Evolutionary conservation across 1,284 basidiomycete genomes (phyloP), one percentile per base, ranked within the genome.

Genomic region (Mixia osmundae): DNA sequence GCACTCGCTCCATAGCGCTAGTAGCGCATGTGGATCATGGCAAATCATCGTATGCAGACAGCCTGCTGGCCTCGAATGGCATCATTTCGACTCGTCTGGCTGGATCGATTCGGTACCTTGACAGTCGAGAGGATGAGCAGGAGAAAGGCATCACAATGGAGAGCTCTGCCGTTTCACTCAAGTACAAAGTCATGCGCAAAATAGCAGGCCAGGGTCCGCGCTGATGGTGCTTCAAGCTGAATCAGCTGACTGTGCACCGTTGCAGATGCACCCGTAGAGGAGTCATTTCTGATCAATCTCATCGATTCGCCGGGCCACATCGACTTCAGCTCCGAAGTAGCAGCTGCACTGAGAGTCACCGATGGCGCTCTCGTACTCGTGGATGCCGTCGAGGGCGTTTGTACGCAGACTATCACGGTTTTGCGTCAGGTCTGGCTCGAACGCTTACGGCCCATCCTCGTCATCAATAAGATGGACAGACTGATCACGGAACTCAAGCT

Each of bases 261-360:
- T 4, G 7, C 32, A 33, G 51, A 72, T 68, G 57, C 56, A 62
- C 58, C 55, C 53, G 57, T 43, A 56, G 61, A 38, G 69, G 44
- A 65, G 56, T 71, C 68, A 15, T 87, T 75, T 56, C 66, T 72
- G 37, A 67, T 87, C 47, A 95, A 95, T 55, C 76, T 97, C 64
- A 89, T 97, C 49, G 91, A 99, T 57, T 97, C 91, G 1, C 91
- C 91, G 3, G 91, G 91, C 3, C 91, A 99, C 59, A 87, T 97
- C 28, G 91, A 97, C 58, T 99, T 99, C 48, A 89, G 85, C 0
- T 80, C 73, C 39, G 91, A 97, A 54, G 91, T 97, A 0, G 94
- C 87, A 0, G 80, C 80, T 1, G 85, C 89, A 8, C 79, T 82
- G 7, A 65, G 89, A 30, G 56, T 99, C 20, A 94, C 85, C 50